Base-by-base conservation (phyloP, 2,329 filamentous ascomycete species). In the Sclerotiophoma versabilis region DNA sequence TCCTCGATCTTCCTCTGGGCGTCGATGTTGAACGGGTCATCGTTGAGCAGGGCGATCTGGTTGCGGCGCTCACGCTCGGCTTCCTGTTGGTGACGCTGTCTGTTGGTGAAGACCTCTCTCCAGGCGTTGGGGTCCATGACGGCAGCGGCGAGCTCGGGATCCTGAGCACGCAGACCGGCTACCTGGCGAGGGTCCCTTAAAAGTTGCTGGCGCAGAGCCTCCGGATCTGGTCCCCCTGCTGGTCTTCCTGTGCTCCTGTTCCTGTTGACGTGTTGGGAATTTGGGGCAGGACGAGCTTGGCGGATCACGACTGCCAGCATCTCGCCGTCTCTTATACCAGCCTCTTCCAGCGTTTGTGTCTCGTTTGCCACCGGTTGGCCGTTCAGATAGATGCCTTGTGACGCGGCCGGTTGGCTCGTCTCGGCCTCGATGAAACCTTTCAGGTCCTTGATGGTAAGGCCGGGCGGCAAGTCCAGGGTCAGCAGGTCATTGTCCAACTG, bases 1-100 rank as follows among this genome's bases (percentile, higher is more conserved):
- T 99, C 95, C 72, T 95, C 93, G 59, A 99, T 99, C 78, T 89
- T 91, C 39, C 84, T 84, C 77, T 99, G 95, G 8, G 93, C 91
- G 61, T 97, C 93, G 22, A 92, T 80, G 71, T 99, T 93, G 77
- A 98, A 97, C 0, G 93, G 93, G 69, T 99, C 95, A 9, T 92
- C 89, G 73, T 98, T 97, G 57, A 98, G 81, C 69, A 90, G 83
- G 58, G 88, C 87, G 65, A 97, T 93, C 73, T 93, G 87, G 47
- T 90, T 87, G 73, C 93, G 87, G 55, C 93, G 89, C 73, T 93
- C 88, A 23, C 84, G 82, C 57, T 93, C 88, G 52, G 88, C 84
- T 51, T 90, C 84, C 44, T 87, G 84, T 68, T 96, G 89, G 51
- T 87, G 83, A 54, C 88, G 83, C 62, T 88, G 84, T 73, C 88